These are phyloP conservation scores for Arctium minus DNA, from an alignment of 129 eudicot genomes.

Conservation along the genomic window DNA sequence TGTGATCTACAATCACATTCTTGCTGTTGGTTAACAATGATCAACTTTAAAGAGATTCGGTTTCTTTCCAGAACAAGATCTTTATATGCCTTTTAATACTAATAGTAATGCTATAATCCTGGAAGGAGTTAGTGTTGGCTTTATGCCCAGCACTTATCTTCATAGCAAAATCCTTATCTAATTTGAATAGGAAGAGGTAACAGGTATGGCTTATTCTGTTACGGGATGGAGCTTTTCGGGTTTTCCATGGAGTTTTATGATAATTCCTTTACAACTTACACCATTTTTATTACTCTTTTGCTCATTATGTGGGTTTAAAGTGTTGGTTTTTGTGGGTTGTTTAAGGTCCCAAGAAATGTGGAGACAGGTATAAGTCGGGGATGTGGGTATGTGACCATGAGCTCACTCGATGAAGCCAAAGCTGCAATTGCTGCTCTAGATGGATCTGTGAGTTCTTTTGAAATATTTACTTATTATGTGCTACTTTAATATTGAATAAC, in stretches of 20 bases:
- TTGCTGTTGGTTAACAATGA: not conserved
- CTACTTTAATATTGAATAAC: not conserved
- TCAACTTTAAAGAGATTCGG: not conserved
- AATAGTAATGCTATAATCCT: not conserved
- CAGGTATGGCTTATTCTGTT: not conserved
- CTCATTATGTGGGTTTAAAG: not conserved
- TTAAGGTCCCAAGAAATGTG: conserved; percentile 39
- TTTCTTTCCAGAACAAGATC: not conserved
- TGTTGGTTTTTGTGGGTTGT: not conserved
- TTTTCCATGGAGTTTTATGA: not conserved
- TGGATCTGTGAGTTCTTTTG: conserved; percentile 36
- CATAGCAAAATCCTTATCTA: not conserved
- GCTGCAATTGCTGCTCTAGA: conserved; percentile 49
- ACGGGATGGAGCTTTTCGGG: not conserved
- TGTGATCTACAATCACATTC: not conserved
- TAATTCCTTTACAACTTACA: not conserved
- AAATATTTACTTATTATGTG: not conserved
- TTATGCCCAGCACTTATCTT: not conserved
- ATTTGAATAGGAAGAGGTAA: not conserved
- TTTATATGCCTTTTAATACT: not conserved
- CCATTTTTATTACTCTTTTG: not conserved
- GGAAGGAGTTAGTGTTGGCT: conserved; percentile 1
- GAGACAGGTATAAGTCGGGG: conserved; percentile 48
- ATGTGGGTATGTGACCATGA: conserved; percentile 50
- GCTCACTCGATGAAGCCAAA: conserved; percentile 43